Base-by-base conservation (phyloP, 2,329 filamentous ascomycete genomes). In the Trichoderma asperellum region DNA sequence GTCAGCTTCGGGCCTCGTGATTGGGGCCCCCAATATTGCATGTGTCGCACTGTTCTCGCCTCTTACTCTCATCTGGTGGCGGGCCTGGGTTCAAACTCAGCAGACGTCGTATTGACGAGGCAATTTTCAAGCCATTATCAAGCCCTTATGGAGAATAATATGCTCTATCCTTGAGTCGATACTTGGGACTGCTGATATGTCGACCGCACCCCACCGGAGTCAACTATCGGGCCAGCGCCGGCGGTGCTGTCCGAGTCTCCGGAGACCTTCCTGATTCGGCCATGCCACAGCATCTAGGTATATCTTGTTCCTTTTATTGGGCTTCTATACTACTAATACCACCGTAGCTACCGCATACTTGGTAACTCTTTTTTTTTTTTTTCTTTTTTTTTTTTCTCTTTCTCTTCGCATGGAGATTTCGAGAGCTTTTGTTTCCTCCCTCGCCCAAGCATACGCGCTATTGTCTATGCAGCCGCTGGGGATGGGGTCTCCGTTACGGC, bases 1-100 rank as follows among this genome's bases (percentile, higher is more conserved):
- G 66, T 62, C 57, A 68, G 57, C 56, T 27, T 65, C 57, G 47
- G 47, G n/a, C 67, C 60, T 57, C 60, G 67, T 68, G 67, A 68
- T 68, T 68, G 59, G 67, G 67, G n/a, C 37, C n/a, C 47, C 16
- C 58, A 47, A 64, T 68, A 37, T 68, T 68, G 67, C 61, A 49
- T 59, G 58, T 68, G 67, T 68, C 60, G 67, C 67, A 68, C 67
- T 64, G 67, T 59, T 68, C 67, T 57, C 63, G 63, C 55, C 52
- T 66, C 63, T 57, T 47, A 34, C 56, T 60, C 56, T 35, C 34
- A 29, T 68, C 56, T 68, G 65, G 63, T 40, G 58, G 43, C 63
- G 21, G 43, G 55, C 58, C 16, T 37, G 63, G 55, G 29, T 37
- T 58, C 63, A 58, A 59, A n/a, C 29, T 58, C 49, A 64, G 35